These are phyloP conservation scores for Henckelia pumila DNA, from an alignment of 257 asterid genomes.

Conservation along the genomic window DNA sequence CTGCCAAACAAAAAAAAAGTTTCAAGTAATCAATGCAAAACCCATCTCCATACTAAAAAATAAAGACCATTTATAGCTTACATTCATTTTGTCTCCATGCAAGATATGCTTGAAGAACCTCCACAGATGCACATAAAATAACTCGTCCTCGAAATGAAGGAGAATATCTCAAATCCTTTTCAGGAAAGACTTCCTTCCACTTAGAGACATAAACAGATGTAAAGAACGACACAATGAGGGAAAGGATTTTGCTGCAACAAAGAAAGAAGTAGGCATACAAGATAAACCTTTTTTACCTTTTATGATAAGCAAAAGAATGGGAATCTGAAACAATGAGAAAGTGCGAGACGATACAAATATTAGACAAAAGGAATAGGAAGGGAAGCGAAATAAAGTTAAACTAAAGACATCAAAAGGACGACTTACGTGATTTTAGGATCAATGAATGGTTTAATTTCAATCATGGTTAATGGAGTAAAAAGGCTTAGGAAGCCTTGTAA, in stretches of 20 bases:
- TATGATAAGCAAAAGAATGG: no score
- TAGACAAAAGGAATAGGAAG: no score
- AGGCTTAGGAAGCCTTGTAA: no score
- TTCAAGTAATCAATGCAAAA: conserved; percentile 11
- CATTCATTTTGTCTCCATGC: conserved; percentile 78
- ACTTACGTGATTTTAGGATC: no score
- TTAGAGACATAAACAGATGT: conserved; percentile 62
- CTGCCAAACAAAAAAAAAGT: conserved; percentile 38
- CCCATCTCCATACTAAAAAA: conserved; percentile 4
- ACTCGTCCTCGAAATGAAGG: conserved; percentile 74
- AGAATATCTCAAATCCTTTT: conserved; percentile 43
- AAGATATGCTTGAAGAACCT: conserved; percentile 84
- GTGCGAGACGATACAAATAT: no score
- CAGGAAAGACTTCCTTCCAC: conserved; percentile 66
- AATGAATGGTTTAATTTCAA: no score
- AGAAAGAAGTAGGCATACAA: no score
- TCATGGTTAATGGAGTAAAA: no score
- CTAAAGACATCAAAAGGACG: no score
- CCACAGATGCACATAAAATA: conserved; percentile 68
- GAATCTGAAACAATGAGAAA: no score
- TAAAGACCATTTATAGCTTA: conserved; percentile 29
- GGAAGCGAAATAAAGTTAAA: no score
- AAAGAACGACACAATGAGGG: conserved; percentile 71
- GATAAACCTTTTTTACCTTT: no score
- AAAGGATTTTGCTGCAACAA: conserved; percentile 72